Conservation (phyloP, 177 flowering plant genomes). For the Vitis hybrid region DNA sequence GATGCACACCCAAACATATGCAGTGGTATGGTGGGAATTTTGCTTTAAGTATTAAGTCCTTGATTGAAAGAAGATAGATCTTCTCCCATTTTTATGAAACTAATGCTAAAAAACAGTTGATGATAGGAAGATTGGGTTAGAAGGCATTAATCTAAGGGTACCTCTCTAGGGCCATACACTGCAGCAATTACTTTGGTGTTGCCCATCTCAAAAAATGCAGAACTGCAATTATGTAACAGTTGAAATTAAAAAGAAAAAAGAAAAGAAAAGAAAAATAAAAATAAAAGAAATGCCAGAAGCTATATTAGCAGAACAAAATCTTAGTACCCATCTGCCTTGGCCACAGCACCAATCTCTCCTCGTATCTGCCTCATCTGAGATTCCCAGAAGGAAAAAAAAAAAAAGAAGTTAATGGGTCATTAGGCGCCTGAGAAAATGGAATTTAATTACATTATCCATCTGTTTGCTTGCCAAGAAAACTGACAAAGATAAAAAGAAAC, state of each 20-base stretch:
- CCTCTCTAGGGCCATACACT: slow-evolving; percentile 99
- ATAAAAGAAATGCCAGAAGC: neutral
- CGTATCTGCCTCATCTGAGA: slow-evolving; percentile 86
- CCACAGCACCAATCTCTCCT: slow-evolving; percentile 73
- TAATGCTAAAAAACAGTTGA: neutral
- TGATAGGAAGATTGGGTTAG: neutral
- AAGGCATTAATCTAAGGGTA: slow-evolving; percentile 17
- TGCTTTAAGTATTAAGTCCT: too few relatives aligned
- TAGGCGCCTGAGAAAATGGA: neutral
- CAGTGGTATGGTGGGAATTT: too few relatives aligned
- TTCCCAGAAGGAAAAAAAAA: neutral
- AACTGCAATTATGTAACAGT: slow-evolving; percentile 38
- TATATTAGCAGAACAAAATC: neutral
- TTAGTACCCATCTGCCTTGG: slow-evolving; percentile 73
- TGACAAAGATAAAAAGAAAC: too few relatives aligned
- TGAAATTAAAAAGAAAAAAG: neutral
- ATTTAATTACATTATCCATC: neutral
- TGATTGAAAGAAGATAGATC: too few relatives aligned
- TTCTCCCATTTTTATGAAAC: neutral
- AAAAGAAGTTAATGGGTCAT: neutral
- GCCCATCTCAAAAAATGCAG: slow-evolving; percentile 97
- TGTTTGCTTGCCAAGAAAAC: too few relatives aligned
- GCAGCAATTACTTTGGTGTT: slow-evolving; percentile 98
- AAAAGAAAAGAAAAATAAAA: neutral
- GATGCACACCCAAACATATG: too few relatives aligned